Evolutionary conservation across 768 basidiomycete genomes (phyloP).

Genomic region (Leccinum uliginosum): DNA sequence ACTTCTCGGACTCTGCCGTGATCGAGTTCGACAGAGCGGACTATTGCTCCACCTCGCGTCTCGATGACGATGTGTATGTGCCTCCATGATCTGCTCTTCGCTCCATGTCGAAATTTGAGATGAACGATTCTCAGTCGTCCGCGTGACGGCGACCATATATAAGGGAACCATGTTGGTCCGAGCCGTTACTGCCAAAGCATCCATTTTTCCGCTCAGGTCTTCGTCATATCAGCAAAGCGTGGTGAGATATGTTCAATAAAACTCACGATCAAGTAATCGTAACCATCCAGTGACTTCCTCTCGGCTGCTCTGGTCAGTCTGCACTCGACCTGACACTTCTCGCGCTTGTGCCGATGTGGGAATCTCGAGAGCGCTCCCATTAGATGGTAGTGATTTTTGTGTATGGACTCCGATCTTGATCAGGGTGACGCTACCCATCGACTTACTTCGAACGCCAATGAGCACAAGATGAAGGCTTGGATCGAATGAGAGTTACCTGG

Average conservation of each 20-base stretch:
- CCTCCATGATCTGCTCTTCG: background rate
- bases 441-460: background rate
- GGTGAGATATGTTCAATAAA: background rate
- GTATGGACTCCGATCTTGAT: background rate
- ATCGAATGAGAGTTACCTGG: background rate
- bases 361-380: background rate
- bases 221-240: background rate
- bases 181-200: background rate
- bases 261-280: constrained; percentile 1
- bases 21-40: background rate
- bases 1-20: background rate
- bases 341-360: background rate
- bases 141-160: background rate
- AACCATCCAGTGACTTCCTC: background rate
- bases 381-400: background rate
- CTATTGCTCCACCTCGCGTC: background rate
- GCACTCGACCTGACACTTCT: background rate
- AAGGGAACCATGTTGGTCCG: background rate
- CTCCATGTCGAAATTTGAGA: background rate
- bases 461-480: background rate
- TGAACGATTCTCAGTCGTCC: background rate
- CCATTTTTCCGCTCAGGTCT: background rate
- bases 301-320: background rate
- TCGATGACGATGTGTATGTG: background rate
- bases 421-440: background rate